Base-by-base conservation (phyloP, 2,329 filamentous ascomycete species). In the Paracorniculantispora psalliotae region DNA sequence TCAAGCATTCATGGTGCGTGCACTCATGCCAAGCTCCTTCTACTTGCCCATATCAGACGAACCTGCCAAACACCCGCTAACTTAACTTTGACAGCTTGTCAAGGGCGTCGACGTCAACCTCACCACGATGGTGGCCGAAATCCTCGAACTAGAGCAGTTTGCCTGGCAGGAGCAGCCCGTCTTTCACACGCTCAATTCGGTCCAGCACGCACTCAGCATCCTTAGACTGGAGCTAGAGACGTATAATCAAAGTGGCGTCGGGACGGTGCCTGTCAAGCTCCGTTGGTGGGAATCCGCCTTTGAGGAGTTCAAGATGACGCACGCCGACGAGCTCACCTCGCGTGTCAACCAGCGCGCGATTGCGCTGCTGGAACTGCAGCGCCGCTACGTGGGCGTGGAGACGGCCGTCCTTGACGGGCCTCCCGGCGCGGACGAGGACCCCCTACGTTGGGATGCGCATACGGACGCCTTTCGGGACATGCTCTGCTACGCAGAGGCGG, bases 171-270 rank as follows among this genome's bases (percentile, higher is more conserved):
- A 39, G 10, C 25, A 25, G 33, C 54, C 54, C 37, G 39, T 33
- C 17, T 57, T 57, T n/a, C 54, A 57, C n/a, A 41, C 30, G n/a
- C 54, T 57, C 25, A 48, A 46, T n/a, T 43, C 55, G 25, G 58
- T 37, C 19, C 50, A 55, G 9, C 50, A 46, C 43, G 51, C 44
- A 7, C 51, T 60, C 7, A 56, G 44, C 37, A 41, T n/a, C 17
- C 30, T 60, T 35, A 33, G 58, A 19, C 43, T 60, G 6, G 58
- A 60, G 26, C 50, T 60, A 5, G 58, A 60, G 44, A 52, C 41
- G 15, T 60, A 55, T 37, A 46, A 60, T 10, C 50, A 52, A 26
- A 19, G 19, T 13, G 50, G 52, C 15, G 50, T 55, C 17, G 41
- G 44, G 5, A 50, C 35, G 35, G 52, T 55, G 2, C 44, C 51